phyloP scores from a whole-genome alignment of 768 basidiomycete species.

The Pulveroboletus ravenelii region DNA sequence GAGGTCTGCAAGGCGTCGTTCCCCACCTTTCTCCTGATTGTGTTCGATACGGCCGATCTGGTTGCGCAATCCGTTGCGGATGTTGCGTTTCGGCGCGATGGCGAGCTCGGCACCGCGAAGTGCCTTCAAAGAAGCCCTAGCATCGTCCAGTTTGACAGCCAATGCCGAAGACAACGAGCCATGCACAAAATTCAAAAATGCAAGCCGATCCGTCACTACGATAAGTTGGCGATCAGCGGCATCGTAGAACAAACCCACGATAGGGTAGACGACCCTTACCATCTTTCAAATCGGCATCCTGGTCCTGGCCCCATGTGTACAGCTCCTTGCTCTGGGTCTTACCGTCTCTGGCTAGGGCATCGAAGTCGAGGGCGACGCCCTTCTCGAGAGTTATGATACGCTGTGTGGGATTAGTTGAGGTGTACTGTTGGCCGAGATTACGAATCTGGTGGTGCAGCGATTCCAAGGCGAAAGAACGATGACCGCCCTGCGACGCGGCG shows the following conservation, averaged over 20 bases:
- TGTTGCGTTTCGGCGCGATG: slow-evolving; percentile 57
- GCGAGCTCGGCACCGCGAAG: slow-evolving; percentile 66
- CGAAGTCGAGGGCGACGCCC: slow-evolving; percentile 71
- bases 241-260: background rate
- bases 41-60: slow-evolving; percentile 67
- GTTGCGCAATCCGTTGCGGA: slow-evolving; percentile 50
- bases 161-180: slow-evolving; percentile 62
- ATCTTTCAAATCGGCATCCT: slow-evolving; percentile 71
- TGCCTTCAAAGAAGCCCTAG: slow-evolving; percentile 64
- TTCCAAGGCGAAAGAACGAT: slow-evolving; percentile 55
- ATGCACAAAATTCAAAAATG: slow-evolving; percentile 74
- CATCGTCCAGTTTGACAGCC: slow-evolving; percentile 55
- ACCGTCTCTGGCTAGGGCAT: slow-evolving; percentile 58
- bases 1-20: slow-evolving; percentile 66
- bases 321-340: slow-evolving; percentile 80
- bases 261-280: slow-evolving; percentile 37
- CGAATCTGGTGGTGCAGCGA: slow-evolving; percentile 70
- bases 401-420: slow-evolving; percentile 62
- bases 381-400: slow-evolving; percentile 77
- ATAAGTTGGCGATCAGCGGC: slow-evolving; percentile 3
- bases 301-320: slow-evolving; percentile 77
- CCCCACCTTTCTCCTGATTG: slow-evolving; percentile 57
- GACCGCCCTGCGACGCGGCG: slow-evolving; percentile 36
- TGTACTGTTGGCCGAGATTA: slow-evolving; percentile 71
- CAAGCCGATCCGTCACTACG: slow-evolving; percentile 73